A percentile compares a stretch with the other conserved stretches of the same genome.
phyloP scores from a whole-genome alignment of 441 rosid genomes.

The Populus hybrid region DNA sequence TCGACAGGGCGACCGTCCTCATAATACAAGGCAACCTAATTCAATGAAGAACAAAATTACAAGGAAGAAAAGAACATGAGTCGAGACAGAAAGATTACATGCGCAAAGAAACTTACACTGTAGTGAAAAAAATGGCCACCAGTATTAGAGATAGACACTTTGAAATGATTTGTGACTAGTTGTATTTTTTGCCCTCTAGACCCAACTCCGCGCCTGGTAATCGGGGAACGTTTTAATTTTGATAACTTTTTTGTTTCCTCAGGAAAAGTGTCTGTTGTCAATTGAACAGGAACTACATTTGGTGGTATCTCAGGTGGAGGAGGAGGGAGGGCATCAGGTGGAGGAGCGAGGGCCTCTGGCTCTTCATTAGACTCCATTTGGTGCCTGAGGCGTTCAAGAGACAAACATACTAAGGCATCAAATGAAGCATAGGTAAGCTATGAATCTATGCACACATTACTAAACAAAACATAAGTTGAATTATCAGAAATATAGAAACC shows the following conservation, averaged over 20 bases:
- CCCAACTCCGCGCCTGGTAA: conserved; percentile 45
- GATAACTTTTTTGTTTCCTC: conserved; percentile 3
- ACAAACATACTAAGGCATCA: background rate
- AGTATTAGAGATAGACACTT: conserved; percentile 37
- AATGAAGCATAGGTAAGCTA: background rate
- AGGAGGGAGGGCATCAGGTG: conserved; percentile 13
- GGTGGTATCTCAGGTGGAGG: conserved; percentile 21
- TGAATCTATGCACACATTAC: background rate
- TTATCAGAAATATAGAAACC: background rate
- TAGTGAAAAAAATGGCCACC: conserved; percentile 43
- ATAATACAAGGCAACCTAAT: conserved; percentile 41
- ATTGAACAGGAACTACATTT: conserved; percentile 9
- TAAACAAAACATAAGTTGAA: background rate
- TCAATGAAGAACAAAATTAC: background rate
- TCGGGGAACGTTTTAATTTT: conserved; percentile 28
- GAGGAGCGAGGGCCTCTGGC: conserved; percentile 14
- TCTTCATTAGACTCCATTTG: conserved; percentile 20
- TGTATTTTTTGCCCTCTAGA: conserved; percentile 43
- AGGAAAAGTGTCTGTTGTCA: conserved; percentile 7
- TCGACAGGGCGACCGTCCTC: conserved; percentile 54
- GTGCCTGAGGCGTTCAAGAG: conserved; percentile 1
- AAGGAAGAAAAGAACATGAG: background rate
- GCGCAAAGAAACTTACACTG: conserved; percentile 27
- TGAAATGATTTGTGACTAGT: conserved; percentile 47
- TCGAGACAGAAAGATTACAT: background rate